Evolutionary conservation across 139 green algal genomes (phyloP).

Genomic region (Haematococcus sp.): DNA sequence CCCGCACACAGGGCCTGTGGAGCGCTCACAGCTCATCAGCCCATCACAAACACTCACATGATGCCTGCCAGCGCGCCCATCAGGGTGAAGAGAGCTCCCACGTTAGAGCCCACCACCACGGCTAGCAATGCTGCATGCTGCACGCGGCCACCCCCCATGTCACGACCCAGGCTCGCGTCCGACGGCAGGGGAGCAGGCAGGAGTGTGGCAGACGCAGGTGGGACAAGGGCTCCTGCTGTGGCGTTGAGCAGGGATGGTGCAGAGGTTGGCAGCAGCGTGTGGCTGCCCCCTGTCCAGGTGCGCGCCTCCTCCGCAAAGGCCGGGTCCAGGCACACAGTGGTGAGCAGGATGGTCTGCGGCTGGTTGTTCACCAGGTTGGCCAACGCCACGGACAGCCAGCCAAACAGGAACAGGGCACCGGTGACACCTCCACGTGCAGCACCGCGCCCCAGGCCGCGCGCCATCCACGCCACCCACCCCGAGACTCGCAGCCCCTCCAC

Average conservation of each 20-base stretch:
- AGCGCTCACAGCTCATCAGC: too few relatives aligned
- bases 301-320: conserved; percentile 2
- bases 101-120: conserved; percentile 42
- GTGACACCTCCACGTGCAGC: background rate
- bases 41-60: conserved; percentile 47
- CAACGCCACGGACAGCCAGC: conserved; percentile 24
- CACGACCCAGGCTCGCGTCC: background rate
- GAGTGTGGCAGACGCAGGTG: too few relatives aligned
- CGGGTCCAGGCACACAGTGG: conserved; percentile 27
- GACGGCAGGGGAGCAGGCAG: too few relatives aligned
- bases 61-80: conserved; percentile 53
- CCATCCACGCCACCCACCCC: conserved; percentile 43
- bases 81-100: conserved; percentile 43
- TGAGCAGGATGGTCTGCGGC: conserved; percentile 60
- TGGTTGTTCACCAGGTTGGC: conserved; percentile 58
- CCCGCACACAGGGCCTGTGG: too few relatives aligned
- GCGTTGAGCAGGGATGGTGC: background rate
- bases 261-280: background rate
- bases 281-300: background rate
- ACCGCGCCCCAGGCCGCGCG: conserved; percentile 10
- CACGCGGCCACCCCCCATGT: background rate
- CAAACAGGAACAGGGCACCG: conserved; percentile 29
- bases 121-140: conserved; percentile 29
- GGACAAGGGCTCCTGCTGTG: background rate
- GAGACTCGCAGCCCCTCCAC: conserved; percentile 45